Percentiles rank a stretch among this genome's conserved stretches.
Conservation (phyloP, 306 rosid genomes). For the Quercus parvula region DNA sequence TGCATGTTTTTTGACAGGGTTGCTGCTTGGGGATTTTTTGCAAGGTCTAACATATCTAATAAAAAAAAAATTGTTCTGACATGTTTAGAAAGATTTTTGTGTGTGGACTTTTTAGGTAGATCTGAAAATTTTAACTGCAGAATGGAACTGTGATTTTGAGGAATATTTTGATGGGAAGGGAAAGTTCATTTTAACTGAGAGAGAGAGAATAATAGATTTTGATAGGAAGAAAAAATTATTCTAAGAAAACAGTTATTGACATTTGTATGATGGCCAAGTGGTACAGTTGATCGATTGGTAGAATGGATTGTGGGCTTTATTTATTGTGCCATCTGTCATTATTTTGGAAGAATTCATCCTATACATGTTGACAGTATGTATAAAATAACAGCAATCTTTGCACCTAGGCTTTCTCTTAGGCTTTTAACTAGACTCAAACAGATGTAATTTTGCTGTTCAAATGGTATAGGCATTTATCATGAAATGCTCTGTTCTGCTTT, state of each 20-base stretch:
- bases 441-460: not conserved
- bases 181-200: not conserved
- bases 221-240: not conserved
- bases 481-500: not conserved
- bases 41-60: no score
- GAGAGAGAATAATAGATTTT: not conserved
- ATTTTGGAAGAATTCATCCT: no score
- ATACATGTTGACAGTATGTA: no score
- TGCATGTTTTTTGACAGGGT: no score
- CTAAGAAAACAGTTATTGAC: not conserved
- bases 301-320: not conserved
- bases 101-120: no score
- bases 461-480: not conserved
- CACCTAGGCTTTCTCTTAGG: not conserved
- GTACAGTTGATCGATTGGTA: not conserved
- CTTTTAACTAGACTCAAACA: not conserved
- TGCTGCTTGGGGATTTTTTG: no score
- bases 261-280: not conserved
- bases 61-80: no score
- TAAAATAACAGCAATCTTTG: no score
- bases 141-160: not conserved
- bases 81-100: no score
- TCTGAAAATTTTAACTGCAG: no score
- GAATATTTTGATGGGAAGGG: not conserved
- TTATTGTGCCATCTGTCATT: not conserved